Percentiles rank a stretch among this genome's conserved stretches.
Evolutionary conservation across 306 rosid genomes (phyloP).

Genomic region (Datisca glomerata): DNA sequence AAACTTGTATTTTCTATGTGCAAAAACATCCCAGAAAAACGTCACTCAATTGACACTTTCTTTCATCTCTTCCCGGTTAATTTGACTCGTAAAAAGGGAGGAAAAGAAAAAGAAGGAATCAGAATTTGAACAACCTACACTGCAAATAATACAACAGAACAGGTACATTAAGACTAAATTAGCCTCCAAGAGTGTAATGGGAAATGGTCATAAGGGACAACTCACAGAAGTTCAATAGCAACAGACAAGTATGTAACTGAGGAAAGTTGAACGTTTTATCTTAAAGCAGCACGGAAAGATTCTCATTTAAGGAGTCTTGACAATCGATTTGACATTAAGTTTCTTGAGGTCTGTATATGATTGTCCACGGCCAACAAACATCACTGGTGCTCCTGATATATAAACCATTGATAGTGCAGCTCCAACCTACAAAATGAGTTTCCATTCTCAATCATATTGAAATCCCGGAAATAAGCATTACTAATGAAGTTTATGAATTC

Average conservation of each 20-base stretch:
- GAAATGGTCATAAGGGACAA: neutral
- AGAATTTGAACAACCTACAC: no score
- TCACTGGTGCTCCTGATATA: slow-evolving; percentile 91
- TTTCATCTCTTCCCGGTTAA: no score
- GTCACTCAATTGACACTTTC: no score
- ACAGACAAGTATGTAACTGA: neutral
- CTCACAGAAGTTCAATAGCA: neutral
- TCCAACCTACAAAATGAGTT: slow-evolving; percentile 52
- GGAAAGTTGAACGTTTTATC: neutral
- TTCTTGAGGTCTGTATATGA: slow-evolving; percentile 93
- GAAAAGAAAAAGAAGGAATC: no score
- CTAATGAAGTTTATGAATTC: neutral
- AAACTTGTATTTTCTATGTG: no score
- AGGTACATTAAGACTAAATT: no score
- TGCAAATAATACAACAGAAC: no score
- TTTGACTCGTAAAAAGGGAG: no score
- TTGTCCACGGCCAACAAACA: slow-evolving; percentile 98
- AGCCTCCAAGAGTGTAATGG: neutral
- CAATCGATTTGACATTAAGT: slow-evolving; percentile 85
- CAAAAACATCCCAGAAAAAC: no score
- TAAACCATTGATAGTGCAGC: slow-evolving; percentile 98
- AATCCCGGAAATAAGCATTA: no score
- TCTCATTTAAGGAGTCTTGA: slow-evolving; percentile 75
- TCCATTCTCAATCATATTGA: neutral
- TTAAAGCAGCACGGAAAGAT: neutral